Evolutionary conservation across 306 rosid species (phyloP), one percentile per base, ranked within the genome.

Genomic region (Pyrus betulifolia): DNA sequence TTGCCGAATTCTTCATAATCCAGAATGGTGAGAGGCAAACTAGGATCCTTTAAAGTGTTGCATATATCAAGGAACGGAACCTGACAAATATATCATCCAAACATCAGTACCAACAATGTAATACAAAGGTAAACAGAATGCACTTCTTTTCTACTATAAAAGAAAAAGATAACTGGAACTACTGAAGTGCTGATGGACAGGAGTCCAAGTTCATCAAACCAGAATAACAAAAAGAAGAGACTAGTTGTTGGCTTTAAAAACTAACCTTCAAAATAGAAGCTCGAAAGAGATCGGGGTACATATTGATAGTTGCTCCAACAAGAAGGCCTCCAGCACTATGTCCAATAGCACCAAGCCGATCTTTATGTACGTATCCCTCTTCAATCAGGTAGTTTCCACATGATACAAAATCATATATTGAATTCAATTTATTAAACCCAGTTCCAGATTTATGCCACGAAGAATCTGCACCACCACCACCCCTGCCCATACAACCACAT

Each of bases 51-150:
- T 83, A 95, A 71, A 57, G 98, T 95, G 89, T 95, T 95, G 86
- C 98, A 90, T 57, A 95, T 78, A 78, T 95, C 98, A 54, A 95
- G 93, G 88, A 95, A 95, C 51, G 98, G 97, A 75, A 92, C 98
- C 98, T 95, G 86, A 71, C 22, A 75, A 71, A 81, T 30, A 58
- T 5, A 68, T 57, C 23, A 74, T 33, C 45, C 35, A 46, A 81
- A 63, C 68, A 73, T 86, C 70, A 81, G 49, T 52, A 44, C 13
- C 30, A 73, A 78, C 57, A 33, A 5, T 69, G 31, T n/a, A 49
- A 74, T 15, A 58, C 35, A 59, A 67, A 42, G 38, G 66, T 18
- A 22, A 62, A 28, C 17, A 70, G 17, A 25, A 69, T 27, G 72
- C 30, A 33, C 13, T 38, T 38, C 70, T 33, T 67, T 23, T 35